These are phyloP conservation scores for Petrea volubilis DNA, from an alignment of 257 asterid genomes.

Conservation along the genomic window DNA sequence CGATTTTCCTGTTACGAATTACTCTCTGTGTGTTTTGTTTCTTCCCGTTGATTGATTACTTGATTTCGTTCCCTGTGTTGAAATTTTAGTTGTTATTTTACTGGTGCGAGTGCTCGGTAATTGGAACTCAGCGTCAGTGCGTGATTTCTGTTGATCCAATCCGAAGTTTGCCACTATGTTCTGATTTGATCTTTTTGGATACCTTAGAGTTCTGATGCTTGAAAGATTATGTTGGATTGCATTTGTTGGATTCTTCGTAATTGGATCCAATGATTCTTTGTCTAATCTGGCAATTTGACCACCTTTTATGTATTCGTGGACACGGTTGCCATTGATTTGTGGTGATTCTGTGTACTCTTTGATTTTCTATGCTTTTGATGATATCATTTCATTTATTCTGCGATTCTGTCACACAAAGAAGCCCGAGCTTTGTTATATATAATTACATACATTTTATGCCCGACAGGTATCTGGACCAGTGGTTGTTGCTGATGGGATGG, in stretches of 20 bases:
- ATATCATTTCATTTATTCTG: background rate
- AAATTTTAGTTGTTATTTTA: background rate
- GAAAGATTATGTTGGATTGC: background rate
- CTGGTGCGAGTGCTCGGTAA: constrained; percentile 11
- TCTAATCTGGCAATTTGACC: constrained; percentile 3
- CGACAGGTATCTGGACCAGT: constrained; percentile 95
- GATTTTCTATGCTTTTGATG: background rate
- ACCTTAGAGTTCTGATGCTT: background rate
- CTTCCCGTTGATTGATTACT: constrained; percentile 8
- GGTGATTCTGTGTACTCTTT: background rate
- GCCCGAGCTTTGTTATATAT: background rate
- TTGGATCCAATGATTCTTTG: constrained; percentile 26
- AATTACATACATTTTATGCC: background rate
- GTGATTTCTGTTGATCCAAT: constrained; percentile 18
- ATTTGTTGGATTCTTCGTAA: background rate
- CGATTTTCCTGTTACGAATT: background rate
- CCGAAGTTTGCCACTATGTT: constrained; percentile 3
- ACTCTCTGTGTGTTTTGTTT: background rate
- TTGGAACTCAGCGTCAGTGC: background rate
- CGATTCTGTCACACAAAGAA: background rate
- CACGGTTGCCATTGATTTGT: background rate
- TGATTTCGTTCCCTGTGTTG: background rate
- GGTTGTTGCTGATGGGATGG: constrained; percentile 99
- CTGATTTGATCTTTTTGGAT: constrained; percentile 21
- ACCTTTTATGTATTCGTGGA: constrained; percentile 4